Base-by-base conservation (phyloP, 2,329 filamentous ascomycete genomes). In the Penicillium sp. region DNA sequence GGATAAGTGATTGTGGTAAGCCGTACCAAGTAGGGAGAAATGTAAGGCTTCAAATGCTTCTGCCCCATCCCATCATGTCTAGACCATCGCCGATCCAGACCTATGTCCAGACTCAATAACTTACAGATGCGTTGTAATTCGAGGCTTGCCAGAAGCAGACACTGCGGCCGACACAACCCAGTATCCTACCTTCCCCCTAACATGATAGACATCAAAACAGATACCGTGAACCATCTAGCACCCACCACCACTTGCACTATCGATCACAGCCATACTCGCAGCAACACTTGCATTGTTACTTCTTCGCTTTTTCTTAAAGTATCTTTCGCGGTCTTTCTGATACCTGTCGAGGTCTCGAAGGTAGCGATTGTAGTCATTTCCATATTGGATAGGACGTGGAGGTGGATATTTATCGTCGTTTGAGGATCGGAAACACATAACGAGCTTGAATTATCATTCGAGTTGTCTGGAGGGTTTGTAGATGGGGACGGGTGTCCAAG, bases 381-480 rank as follows among this genome's bases (percentile, higher is more conserved):
- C 29, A 27, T 48, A 45, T 6, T 29, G 15, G 8, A 24, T 38
- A 18, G 27, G 45, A 9, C 45, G 31, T 2, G 41, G 32, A 13
- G 45, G 45, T 13, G 38, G 43, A n/a, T 44, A 35, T 39, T 42
- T 29, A 3, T 45, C 24, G n/a, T 25, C 18, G 1, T 25, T 6
- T 3, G 46, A 49, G 5, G 18, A 42, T 7, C 51, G 23, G 18
- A 55, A 53, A 35, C 53, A 57, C 53, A 50, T 49, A 7, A 24
- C 38, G n/a, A 24, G 18, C 20, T 44, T 35, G 13, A 18, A 18
- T 18, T 18, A 18, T 18, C 15, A 18, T 18, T 18, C 15, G 15
- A 18, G 15, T 18, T 18, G 15, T 18, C 10, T 29, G 8, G 8
- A 29, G 27, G 25, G 8, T 27, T 12, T 29, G 27, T 29, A 29